phyloP scores from a whole-genome alignment of 495 filamentous ascomycete genomes.

The Xylaria castorea region DNA sequence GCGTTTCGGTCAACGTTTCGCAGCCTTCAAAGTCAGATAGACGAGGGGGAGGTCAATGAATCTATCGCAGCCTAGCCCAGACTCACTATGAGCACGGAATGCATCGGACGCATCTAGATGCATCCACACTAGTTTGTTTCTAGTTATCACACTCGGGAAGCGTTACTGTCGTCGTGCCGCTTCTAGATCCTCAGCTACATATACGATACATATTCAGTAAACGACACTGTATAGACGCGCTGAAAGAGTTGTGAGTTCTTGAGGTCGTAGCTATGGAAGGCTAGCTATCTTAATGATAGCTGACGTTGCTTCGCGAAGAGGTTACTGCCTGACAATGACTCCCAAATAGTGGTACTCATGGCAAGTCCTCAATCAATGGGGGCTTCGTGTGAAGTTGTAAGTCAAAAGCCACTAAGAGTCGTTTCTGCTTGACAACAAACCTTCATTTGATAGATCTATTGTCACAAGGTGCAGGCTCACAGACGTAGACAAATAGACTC shows the following conservation, averaged over 20 bases:
- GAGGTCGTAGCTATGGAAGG: background rate
- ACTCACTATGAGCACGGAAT: background rate
- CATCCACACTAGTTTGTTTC: background rate
- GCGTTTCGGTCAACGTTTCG: background rate
- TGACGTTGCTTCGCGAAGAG: background rate
- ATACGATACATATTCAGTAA: background rate
- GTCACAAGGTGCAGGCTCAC: too few relatives aligned
- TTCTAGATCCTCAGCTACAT: background rate
- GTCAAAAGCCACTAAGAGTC: background rate
- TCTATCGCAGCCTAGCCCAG: background rate
- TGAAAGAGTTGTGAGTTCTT: background rate
- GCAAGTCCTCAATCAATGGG: background rate
- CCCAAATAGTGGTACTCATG: background rate
- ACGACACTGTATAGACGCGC: background rate
- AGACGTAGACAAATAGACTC: too few relatives aligned
- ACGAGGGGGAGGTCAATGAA: background rate
- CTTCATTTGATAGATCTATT: background rate
- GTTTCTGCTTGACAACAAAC: background rate
- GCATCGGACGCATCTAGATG: background rate
- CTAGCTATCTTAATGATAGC: background rate
- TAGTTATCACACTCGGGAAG: background rate
- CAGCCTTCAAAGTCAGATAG: background rate
- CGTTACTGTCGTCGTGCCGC: background rate
- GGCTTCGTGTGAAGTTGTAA: background rate
- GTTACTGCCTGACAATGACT: background rate